Base-by-base conservation (phyloP, 805 yeast species). In the Metschnikowia sp. region DNA sequence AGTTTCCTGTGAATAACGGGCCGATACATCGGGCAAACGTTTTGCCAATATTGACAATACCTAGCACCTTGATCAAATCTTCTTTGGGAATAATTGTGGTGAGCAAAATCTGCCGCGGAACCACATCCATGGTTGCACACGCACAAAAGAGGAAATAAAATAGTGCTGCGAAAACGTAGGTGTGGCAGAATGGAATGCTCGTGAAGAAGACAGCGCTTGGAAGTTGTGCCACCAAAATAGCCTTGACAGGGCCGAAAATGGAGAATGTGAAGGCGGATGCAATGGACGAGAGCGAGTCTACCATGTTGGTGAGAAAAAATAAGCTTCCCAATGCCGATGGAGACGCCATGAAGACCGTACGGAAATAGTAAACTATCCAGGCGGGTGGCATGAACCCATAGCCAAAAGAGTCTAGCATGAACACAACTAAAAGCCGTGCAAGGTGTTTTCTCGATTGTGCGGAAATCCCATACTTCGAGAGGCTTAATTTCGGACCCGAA, bases 331-430 rank as follows among this genome's bases (percentile, higher is more conserved):
- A 66, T 0, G 74, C 64, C 0, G 83, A 67, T 3, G 90, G 81
- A 1, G 82, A 63, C 29, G 81, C 65, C 2, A 63, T 54, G 56
- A 84, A 89, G 11, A 70, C 64, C 32, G 74, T 76, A 47, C 81
- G 78, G 70, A 88, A 84, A 65, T 87, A 90, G 62, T 84, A 90
- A 35, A 89, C 88, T 37, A 86, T 75, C 97, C 97, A 91, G 1
- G 96, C 85, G 39, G 83, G 74, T 2, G 96, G 83, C 89, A 89
- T 86, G 64, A 90, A 86, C 1, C 97, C 96, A 53, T 81, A 82
- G 0, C 96, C 97, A 42, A 90, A 75, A 1, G 96, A 88, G 64
- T 90, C 97, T 30, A 88, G 60, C 82, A 88, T 87, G 60, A 90
- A 91, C 13, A 84, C 74, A 7, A 76, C 62, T 22, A 84, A 64